Evolutionary conservation across 768 basidiomycete species (phyloP), one percentile per base, ranked within the genome.

Genomic region (Hysterangium stoloniferum): DNA sequence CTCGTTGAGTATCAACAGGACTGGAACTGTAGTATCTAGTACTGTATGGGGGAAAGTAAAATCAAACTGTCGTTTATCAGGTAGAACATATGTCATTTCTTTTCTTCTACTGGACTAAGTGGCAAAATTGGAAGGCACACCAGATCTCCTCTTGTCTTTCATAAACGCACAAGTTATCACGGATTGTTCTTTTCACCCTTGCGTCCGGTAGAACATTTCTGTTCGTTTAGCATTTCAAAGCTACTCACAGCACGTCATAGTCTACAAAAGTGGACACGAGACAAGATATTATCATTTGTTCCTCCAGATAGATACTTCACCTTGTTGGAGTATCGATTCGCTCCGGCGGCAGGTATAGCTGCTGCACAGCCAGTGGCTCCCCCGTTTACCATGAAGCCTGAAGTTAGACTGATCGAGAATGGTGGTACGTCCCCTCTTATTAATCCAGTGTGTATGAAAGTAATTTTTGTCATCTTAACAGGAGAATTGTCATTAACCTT

Each of bases 221-320:
- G 44, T 25, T 42, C 34, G 13, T 34, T n/a, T n/a, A 46, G 48
- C 36, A 34, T 40, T 34, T 46, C 24, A 22, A 41, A 20, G 20
- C 17, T 24, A 17, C 27, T 38, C 48, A 55, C 54, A 24, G 49
- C 13, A 53, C 38, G 28, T 29, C 6, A 24, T 57, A 94, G 92
- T 32, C 70, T 94, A 22, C 82, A 79, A 59, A 80, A 82, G 50
- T 96, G 90, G 86, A 69, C 74, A 20, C 78, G 81, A 33, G 82
- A 88, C 60, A 84, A 79, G 58, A 66, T 74, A 1, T 68, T 97
- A 35, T 95, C 94, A 1, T 97, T 97, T 62, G 79, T 97, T 19
- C 94, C 94, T 5, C 94, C 94, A 4, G 94, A 97, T 58, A 93
- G 94, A 3, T 77, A 77, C 45, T 97, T 96, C 67, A 76, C 76